Base-by-base conservation (phyloP, 371 early-diverging fungal genomes). In the Cokeromyces recurvatus region DNA sequence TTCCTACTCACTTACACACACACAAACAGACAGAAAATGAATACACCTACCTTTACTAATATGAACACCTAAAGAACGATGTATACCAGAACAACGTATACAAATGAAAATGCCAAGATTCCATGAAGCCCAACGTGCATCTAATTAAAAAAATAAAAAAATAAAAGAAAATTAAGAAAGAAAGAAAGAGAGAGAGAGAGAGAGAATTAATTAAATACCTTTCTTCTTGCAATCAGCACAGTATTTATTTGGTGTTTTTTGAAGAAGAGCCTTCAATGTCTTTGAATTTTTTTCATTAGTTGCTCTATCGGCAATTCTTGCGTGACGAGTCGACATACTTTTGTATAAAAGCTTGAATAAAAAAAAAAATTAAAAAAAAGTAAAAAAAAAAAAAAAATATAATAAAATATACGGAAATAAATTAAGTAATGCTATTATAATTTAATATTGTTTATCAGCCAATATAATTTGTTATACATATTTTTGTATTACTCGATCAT, bases 81-180 rank as follows among this genome's bases (percentile, higher is more conserved):
- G 93, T 41, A 87, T 79, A 36, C 91, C 90, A 14, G 87, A 85
- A 70, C 93, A 92, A 3, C 89, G 78, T 55, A 91, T 89, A 66
- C 93, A 92, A 24, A 92, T 64, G 71, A 92, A 91, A 38, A 87
- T 66, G 22, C 93, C 91, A 16, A 92, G 63, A 60, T 90, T 90
- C 87, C 87, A 90, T 22, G 87, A 87, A 23, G 89, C 89, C 91
- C 91, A 91, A 21, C 91, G 85, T 42, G 94, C 90, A 77, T 90
- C 93, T 89, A 35, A 8, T 32, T 17, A 19, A 15, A 21, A 11
- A 32, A 43, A 2, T 19, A 21, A n/a, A n/a, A n/a, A n/a, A n/a
- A n/a, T n/a, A n/a, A n/a, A n/a, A n/a, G n/a, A n/a, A n/a, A n/a
- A 12, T 39, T 23, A 15, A 29, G 32, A 20, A 20, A 15, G 29